Evolutionary conservation across 2,329 filamentous ascomycete species (phyloP), one percentile per base, ranked within the genome.

Genomic region (Gaeumannomyces sp.): DNA sequence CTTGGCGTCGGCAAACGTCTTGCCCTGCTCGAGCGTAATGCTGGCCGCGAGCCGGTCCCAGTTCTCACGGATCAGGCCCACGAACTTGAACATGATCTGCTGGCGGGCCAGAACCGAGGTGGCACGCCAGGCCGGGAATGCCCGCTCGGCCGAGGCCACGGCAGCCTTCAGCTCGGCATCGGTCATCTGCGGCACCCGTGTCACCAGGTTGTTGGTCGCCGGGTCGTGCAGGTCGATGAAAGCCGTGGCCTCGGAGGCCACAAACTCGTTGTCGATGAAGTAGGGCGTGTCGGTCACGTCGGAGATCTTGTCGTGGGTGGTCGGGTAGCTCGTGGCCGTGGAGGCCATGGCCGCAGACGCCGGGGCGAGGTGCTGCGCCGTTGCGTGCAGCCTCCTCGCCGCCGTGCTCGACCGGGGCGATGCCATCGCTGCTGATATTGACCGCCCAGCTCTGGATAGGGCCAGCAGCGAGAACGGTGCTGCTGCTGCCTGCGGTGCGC

Each of bases 51-150:
- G 79, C 25, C 91, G 84, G 75, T 95, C 91, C 90, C 90, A 93
- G 79, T 95, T 89, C 78, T 93, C 89, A 63, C 90, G 83, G 74
- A 95, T 92, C 73, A 95, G 80, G 38, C 84, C 83, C 45, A 92
- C 90, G 72, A 92, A 93, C 77, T 89, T 90, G 83, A 95, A 94
- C 89, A 94, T 92, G 78, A 94, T 89, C 79, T 91, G 87, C 81
- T 95, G 91, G 68, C 91, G 83, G 68, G 85, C 80, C 69, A 95
- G 82, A 68, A 94, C 80, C 74, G 86, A 91, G 31, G 86, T 93
- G 68, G 83, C 81, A 71, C 81, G 86, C 91, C 91, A 95, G 62
- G 81, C 81, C 68, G 87, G 85, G 75, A 92, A 94, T 1, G 91
- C 91, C 77, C 86, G 87, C 78, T 89, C 80, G 5, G 91, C 91